Percentiles rank a stretch among this genome's conserved stretches.
These are phyloP conservation scores for Cicer judaicum DNA, from an alignment of 306 rosid species.

Conservation along the genomic window DNA sequence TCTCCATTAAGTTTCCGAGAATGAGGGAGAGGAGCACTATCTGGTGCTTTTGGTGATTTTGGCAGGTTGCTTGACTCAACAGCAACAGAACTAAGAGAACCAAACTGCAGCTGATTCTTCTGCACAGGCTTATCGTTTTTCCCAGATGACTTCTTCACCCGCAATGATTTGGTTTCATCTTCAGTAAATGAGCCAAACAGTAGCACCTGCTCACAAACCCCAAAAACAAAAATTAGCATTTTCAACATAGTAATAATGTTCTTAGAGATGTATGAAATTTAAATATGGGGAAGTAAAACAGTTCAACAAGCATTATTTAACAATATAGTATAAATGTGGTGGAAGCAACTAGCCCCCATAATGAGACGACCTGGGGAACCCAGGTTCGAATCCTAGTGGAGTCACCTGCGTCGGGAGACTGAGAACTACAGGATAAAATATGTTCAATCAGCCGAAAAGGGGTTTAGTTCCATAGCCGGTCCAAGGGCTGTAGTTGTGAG, in stretches of 20 bases:
- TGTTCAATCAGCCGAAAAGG: too few species aligned
- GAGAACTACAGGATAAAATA: too few species aligned
- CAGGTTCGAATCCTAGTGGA: too few species aligned
- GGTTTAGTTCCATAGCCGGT: too few species aligned
- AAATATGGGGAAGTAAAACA: constrained; percentile 9
- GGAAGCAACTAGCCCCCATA: too few species aligned
- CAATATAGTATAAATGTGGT: background rate
- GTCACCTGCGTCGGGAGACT: too few species aligned
- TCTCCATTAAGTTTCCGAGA: constrained; percentile 51
- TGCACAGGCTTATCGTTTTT: constrained; percentile 52
- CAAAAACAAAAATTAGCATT: constrained; percentile 17
- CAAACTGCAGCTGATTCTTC: constrained; percentile 70
- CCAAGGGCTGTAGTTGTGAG: too few species aligned
- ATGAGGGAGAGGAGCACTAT: constrained; percentile 38
- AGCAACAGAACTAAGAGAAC: constrained; percentile 59
- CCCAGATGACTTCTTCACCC: constrained; percentile 53
- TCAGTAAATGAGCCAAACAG: constrained; percentile 91
- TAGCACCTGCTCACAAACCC: constrained; percentile 52
- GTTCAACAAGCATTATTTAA: constrained; percentile 4
- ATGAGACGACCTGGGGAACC: too few species aligned
- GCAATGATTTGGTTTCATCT: constrained; percentile 80
- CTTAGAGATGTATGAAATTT: background rate
- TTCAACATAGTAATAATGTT: constrained; percentile 11
- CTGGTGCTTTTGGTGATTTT: constrained; percentile 44
- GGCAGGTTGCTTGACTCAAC: constrained; percentile 47